These are phyloP conservation scores for Leptosphaerulina australis DNA, from an alignment of 2,329 filamentous ascomycete species.

Conservation along the genomic window DNA sequence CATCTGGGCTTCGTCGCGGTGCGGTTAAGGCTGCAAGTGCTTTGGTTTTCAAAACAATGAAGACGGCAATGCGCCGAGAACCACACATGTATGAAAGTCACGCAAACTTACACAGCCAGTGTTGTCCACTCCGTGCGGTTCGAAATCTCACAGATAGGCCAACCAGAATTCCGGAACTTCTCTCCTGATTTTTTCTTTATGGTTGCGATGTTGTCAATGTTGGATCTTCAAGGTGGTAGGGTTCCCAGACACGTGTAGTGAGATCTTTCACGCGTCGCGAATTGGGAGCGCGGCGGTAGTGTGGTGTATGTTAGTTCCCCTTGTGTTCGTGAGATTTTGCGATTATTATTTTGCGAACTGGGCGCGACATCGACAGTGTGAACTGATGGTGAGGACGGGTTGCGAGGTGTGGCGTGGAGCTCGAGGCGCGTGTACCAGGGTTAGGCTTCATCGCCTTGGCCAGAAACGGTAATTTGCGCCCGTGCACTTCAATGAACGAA, in stretches of 20 bases:
- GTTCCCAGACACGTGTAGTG: constrained; percentile 34
- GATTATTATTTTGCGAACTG: background rate
- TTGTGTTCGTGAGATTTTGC: background rate
- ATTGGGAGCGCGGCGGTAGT: background rate
- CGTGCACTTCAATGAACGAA: constrained; percentile 8
- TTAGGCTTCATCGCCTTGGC: constrained; percentile 16
- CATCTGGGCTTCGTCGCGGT: background rate
- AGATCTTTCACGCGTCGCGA: constrained; percentile 36
- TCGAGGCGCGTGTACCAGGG: constrained; percentile 29
- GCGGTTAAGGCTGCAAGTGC: constrained; percentile 9
- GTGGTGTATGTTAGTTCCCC: background rate
- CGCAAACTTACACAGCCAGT: constrained; percentile 8
- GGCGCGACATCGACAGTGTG: constrained; percentile 10
- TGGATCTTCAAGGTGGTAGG: constrained; percentile 19
- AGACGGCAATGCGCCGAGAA: background rate
- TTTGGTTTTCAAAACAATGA: background rate
- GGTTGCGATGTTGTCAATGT: constrained; percentile 19
- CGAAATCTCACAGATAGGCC: background rate
- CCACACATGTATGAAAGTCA: background rate
- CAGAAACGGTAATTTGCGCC: constrained; percentile 10
- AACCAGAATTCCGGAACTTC: background rate
- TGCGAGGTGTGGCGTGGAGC: constrained; percentile 12
- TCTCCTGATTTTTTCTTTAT: constrained; percentile 10
- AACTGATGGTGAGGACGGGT: constrained; percentile 20
- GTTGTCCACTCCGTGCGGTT: background rate